Evolutionary conservation across 306 rosid genomes (phyloP).

Genomic region (Glycine soja): DNA sequence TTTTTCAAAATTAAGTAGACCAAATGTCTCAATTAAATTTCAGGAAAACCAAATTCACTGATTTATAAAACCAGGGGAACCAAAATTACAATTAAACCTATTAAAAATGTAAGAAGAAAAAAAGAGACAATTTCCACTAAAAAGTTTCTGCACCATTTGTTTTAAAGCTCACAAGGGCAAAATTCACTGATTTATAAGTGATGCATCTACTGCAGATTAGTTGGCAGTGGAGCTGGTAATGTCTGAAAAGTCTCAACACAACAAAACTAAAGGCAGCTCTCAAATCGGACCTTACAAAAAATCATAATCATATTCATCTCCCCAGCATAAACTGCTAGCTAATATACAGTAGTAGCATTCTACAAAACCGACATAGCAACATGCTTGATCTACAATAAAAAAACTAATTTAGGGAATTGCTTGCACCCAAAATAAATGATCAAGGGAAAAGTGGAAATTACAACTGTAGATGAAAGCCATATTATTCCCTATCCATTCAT

Average conservation of each 20-base stretch:
- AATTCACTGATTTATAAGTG: too few relatives aligned
- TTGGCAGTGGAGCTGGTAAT: conserved; percentile 12
- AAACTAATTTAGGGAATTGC: conserved; percentile 1
- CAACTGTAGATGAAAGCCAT: conserved; percentile 9
- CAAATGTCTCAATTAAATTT: too few relatives aligned
- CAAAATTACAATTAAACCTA: too few relatives aligned
- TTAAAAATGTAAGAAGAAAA: too few relatives aligned
- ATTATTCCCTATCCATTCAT: conserved; percentile 6
- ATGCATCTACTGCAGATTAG: conserved; percentile 1
- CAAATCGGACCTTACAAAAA: neutral
- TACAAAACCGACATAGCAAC: conserved; percentile 25
- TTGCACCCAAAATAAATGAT: conserved; percentile 8
- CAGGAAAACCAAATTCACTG: too few relatives aligned
- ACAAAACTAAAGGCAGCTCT: conserved; percentile 11
- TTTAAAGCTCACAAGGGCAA: too few relatives aligned
- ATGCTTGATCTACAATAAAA: conserved; percentile 22
- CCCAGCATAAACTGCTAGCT: neutral
- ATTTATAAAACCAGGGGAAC: too few relatives aligned
- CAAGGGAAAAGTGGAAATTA: conserved; percentile 16
- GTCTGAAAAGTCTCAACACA: neutral
- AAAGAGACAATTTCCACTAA: too few relatives aligned
- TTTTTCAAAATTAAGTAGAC: too few relatives aligned
- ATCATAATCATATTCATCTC: neutral
- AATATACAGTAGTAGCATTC: conserved; percentile 8
- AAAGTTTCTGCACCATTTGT: too few relatives aligned